Evolutionary conservation across 2,329 filamentous ascomycete genomes (phyloP).

Genomic region (Leptodontidium sp.): DNA sequence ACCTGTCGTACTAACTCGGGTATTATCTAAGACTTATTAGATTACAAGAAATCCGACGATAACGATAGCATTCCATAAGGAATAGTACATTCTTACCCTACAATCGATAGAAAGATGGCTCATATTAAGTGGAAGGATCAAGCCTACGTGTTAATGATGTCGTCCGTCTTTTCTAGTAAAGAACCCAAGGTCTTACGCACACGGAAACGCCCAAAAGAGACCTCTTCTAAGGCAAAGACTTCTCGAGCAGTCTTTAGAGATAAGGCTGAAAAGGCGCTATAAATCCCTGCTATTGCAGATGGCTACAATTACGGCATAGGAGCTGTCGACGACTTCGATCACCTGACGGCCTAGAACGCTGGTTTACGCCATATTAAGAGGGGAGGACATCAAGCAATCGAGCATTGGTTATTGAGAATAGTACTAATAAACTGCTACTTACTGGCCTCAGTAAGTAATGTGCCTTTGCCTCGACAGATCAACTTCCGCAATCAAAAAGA

Average conservation of each 20-base stretch:
- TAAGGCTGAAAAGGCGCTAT: not conserved
- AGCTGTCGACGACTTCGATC: constrained; percentile 23
- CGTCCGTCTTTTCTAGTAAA: constrained; percentile 1
- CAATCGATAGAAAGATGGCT: not conserved
- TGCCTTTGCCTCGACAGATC: not conserved
- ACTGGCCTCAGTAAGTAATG: constrained; percentile 3
- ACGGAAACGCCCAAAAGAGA: constrained; percentile 22
- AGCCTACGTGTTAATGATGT: constrained; percentile 24
- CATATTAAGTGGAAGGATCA: constrained; percentile 22
- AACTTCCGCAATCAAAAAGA: constrained; percentile 12
- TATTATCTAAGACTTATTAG: not conserved
- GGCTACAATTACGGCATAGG: constrained; percentile 23
- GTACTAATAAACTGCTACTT: constrained; percentile 17
- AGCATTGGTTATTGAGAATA: constrained; percentile 14
- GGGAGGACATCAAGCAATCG: constrained; percentile 7
- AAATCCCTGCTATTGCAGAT: constrained; percentile 14
- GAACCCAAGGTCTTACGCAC: not conserved
- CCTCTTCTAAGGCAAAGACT: constrained; percentile 24
- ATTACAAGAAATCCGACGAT: constrained; percentile 12
- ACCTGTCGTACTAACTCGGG: not conserved
- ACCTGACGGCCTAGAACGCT: constrained; percentile 21
- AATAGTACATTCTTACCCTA: constrained; percentile 10
- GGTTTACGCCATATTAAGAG: constrained; percentile 15
- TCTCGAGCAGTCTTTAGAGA: constrained; percentile 12
- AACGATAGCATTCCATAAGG: constrained; percentile 19